These are phyloP conservation scores for Coemansia sp. DNA, from an alignment of 192 early-diverging fungal genomes.

Conservation along the genomic window DNA sequence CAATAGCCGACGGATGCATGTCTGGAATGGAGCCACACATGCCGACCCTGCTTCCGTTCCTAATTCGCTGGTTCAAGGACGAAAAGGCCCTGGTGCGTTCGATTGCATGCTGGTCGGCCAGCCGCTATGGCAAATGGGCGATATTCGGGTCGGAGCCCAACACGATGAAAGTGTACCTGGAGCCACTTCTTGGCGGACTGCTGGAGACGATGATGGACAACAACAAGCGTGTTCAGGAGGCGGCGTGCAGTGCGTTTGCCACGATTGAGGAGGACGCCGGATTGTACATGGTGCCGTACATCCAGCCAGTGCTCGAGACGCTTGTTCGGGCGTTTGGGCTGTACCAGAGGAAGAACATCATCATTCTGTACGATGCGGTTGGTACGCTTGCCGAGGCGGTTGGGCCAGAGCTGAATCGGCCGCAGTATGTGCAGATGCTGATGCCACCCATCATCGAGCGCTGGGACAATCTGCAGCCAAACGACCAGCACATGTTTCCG, in stretches of 20 bases:
- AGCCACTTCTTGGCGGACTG: slow-evolving; percentile 78
- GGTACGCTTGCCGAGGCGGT: slow-evolving; percentile 97
- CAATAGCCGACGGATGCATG: slow-evolving; percentile 95
- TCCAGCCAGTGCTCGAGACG: slow-evolving; percentile 83
- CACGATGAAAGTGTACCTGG: slow-evolving; percentile 71
- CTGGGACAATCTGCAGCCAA: slow-evolving; percentile 79
- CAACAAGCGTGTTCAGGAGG: slow-evolving; percentile 98
- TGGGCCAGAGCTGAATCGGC: slow-evolving; percentile 76
- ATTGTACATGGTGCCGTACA: slow-evolving; percentile 77
- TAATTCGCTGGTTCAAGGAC: slow-evolving; percentile 79
- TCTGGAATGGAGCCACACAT: slow-evolving; percentile 88
- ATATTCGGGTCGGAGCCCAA: slow-evolving; percentile 59
- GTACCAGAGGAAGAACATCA: slow-evolving; percentile 95
- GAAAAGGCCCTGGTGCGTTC: slow-evolving; percentile 88
- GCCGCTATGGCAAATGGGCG: slow-evolving; percentile 88
- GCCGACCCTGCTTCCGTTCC: slow-evolving; percentile 80
- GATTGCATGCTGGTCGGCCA: slow-evolving; percentile 98
- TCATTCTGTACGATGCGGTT: slow-evolving; percentile 96
- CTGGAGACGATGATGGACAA: slow-evolving; percentile 83
- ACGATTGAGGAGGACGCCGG: slow-evolving; percentile 93
- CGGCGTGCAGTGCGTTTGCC: slow-evolving; percentile 94
- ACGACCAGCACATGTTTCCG: slow-evolving; percentile 92
- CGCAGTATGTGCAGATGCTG: slow-evolving; percentile 76
- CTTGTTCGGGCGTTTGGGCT: slow-evolving; percentile 80
- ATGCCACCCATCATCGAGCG: slow-evolving; percentile 86